Base-by-base conservation (phyloP, 371 early-diverging fungal species). In the Conidiobolus incongruus region DNA sequence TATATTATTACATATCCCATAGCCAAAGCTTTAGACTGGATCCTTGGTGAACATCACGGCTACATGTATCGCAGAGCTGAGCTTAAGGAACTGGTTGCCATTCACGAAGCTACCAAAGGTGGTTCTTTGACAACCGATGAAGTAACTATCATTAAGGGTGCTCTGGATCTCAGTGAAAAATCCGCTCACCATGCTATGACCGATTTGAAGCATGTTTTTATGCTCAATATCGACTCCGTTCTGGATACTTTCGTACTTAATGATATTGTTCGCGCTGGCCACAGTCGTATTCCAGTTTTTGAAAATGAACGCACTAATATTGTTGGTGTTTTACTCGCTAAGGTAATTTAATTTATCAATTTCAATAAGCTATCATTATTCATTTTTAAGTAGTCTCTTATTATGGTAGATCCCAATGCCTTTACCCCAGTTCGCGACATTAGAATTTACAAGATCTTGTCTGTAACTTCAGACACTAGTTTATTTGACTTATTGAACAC, bases 401-500 rank as follows among this genome's bases (percentile, higher is more conserved):
- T 84, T 33, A 61, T 75, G 6, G 67, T 81, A 47, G 88, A 88
- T 49, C 87, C 88, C 1, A 80, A 85, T 47, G 85, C 80, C 30
- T 65, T 66, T 19, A 59, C 69, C 3, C 78, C 80, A 0, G 69
- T 87, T 15, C 56, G 68, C 17, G 68, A 75, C 13, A 56, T 85
- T 29, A 63, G 61, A 7, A 65, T 89, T 38, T 70, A 74, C 20
- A 56, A 70, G 1, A 63, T 88, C 19, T 88, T 89, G 2, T 65
- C 75, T 29, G 76, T 81, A 3, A 58, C 65, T 47, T 65, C 59
- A 22, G 68, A 76, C 38, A 81, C 79, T 15, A 78, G 81, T 32
- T 70, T 86, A 36, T 72, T 81, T 44, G 90, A 89, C 31, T 82
- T 94, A 40, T 63, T 94, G 31, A 87, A 91, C 52, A 77, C 82